Base-by-base conservation (phyloP, 495 filamentous ascomycete species). In the Penicillium ucsense region DNA sequence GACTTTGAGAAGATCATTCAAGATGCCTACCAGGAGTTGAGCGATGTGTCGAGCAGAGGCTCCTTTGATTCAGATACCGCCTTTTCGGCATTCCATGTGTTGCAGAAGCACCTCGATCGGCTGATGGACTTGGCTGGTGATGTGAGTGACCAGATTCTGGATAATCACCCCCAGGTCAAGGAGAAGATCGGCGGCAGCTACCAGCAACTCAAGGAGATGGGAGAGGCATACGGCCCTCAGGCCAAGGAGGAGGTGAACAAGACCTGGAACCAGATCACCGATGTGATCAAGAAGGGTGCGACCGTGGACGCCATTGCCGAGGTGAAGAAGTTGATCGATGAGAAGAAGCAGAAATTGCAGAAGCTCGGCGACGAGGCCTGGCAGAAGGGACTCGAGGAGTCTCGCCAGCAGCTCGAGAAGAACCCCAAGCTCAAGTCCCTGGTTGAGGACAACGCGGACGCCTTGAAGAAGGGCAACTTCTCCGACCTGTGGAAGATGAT, bases 211-310 rank as follows among this genome's bases (percentile, higher is more conserved):
- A 84, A 82, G 68, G 57, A 80, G 51, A 71, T 83, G 66, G 80
- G 77, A 31, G 73, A 83, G 31, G 57, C 75, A 27, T 80, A 80
- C 56, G 83, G 83, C 0, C 82, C 82, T 0, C 77, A 85, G 53
- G 82, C 81, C 0, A 81, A 82, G 68, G 81, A 84, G 68, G 70
- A 83, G 61, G 71, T 81, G 5, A 78, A 85, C 41, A 66, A 80
- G 65, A 83, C 80, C 6, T 85, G 79, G 73, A 52, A 74, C 10
- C 70, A 85, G 53, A 67, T 84, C 41, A 62, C 61, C 45, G 70
- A 78, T 28, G 73, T 84, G 46, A 41, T 82, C 29, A 66, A 74
- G 45, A 62, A 63, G 5, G 81, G 81, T 5, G 52, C 80, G 20
- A 75, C 68, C 32, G 53, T 67, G 4, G 60, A 67, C 3, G 78